Conservation (phyloP, 192 early-diverging fungal species). For the Dissophora ornata region DNA sequence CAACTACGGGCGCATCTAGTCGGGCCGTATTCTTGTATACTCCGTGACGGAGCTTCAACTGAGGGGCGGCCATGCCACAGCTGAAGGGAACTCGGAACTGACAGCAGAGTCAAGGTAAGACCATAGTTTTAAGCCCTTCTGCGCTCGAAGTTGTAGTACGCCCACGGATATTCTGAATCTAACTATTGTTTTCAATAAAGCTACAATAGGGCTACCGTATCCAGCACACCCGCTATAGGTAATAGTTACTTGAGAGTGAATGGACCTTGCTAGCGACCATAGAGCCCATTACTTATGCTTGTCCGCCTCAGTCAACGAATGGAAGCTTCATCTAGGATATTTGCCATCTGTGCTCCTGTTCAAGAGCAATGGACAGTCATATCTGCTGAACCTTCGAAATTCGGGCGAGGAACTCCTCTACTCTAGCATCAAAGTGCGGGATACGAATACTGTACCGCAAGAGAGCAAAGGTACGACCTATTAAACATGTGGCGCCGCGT, state of each 20-base stretch:
- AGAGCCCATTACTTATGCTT: too few species aligned
- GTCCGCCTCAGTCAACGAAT: slow-evolving; percentile 15
- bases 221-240: too few species aligned
- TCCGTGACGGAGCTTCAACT: slow-evolving; percentile 14
- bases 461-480: slow-evolving; percentile 6
- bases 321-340: slow-evolving; percentile 8
- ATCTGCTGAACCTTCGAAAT: slow-evolving; percentile 19
- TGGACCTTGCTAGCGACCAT: too few species aligned
- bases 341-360: slow-evolving; percentile 3
- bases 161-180: too few species aligned
- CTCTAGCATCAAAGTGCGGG: slow-evolving; percentile 5
- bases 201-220: too few species aligned
- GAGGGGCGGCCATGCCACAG: not conserved
- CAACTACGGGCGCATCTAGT: slow-evolving; percentile 14
- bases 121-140: too few species aligned
- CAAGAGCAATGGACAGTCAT: not conserved
- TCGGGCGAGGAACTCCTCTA: slow-evolving; percentile 3
- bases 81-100: not conserved
- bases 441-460: not conserved
- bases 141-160: too few species aligned
- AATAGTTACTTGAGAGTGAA: too few species aligned
- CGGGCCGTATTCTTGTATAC: slow-evolving; percentile 24
- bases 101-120: slow-evolving; percentile 5
- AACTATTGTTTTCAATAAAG: too few species aligned
- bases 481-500: too few species aligned